A percentile compares a stretch with the other conserved stretches of the same genome.
Conservation (phyloP, 2,329 filamentous ascomycete species). For the Aaosphaeria arxii region DNA sequence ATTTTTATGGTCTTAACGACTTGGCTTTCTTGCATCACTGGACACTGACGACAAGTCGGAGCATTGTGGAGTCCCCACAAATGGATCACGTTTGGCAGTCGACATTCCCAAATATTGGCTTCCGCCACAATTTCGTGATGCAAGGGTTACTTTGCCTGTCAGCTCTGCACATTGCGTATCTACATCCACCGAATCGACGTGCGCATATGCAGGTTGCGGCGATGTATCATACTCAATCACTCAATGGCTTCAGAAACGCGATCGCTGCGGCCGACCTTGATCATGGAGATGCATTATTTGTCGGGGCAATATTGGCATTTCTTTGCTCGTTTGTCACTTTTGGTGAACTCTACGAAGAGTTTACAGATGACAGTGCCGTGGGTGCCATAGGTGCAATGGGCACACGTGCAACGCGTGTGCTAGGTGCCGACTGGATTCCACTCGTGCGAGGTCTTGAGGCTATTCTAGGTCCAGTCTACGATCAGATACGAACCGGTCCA, state of each 20-base stretch:
- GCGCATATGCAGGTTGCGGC: conserved; percentile 5
- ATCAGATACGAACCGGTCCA: conserved; percentile 10
- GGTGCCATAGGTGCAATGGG: background rate
- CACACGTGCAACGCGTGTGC: conserved; percentile 7
- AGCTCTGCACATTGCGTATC: conserved; percentile 13
- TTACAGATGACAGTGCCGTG: background rate
- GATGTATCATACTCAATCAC: conserved; percentile 9
- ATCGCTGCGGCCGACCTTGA: conserved; percentile 3
- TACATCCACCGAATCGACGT: conserved; percentile 4
- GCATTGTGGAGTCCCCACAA: conserved; percentile 4
- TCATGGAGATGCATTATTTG: conserved; percentile 13
- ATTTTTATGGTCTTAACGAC: conserved; percentile 10
- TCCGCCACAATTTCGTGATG: conserved; percentile 12
- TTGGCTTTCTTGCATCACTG: conserved; percentile 18
- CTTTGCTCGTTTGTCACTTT: conserved; percentile 17
- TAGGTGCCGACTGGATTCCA: conserved; percentile 19
- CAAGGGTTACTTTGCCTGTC: conserved; percentile 14
- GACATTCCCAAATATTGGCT: conserved; percentile 10
- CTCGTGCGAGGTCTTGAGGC: conserved; percentile 11
- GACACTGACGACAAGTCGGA: conserved; percentile 10
- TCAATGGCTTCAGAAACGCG: conserved; percentile 9
- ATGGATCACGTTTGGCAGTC: conserved; percentile 12
- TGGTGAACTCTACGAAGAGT: conserved; percentile 10
- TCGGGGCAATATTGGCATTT: conserved; percentile 9
- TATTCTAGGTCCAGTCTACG: conserved; percentile 6